Evolutionary conservation across 169 alveolate species (phyloP).

Genomic region (Plasmodium knowlesi): DNA sequence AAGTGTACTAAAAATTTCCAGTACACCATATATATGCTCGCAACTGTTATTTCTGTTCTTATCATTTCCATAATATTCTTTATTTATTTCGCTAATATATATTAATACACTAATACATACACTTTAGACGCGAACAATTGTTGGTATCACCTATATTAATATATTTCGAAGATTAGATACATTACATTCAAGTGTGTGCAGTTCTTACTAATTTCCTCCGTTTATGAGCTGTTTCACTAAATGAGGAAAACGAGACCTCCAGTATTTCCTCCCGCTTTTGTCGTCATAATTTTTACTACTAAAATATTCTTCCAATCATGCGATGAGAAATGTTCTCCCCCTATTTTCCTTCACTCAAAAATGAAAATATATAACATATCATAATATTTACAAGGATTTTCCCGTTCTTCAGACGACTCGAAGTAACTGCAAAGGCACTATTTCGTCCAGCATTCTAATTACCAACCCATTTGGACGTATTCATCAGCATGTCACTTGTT

Average conservation of each 20-base stretch:
- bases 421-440: not conserved
- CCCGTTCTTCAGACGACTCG: too few relatives aligned
- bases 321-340: too few relatives aligned
- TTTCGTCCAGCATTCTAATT: not conserved
- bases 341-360: too few relatives aligned
- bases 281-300: too few relatives aligned
- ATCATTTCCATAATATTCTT: not conserved
- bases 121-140: not conserved
- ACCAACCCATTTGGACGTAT: not conserved
- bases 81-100: not conserved
- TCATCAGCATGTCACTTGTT: not conserved
- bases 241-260: not conserved
- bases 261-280: too few relatives aligned
- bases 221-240: not conserved
- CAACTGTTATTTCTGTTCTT: not conserved
- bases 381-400: too few relatives aligned
- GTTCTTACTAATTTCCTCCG: too few relatives aligned
- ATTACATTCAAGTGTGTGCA: too few relatives aligned
- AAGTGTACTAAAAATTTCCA: not conserved
- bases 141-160: not conserved
- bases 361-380: too few relatives aligned
- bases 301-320: too few relatives aligned
- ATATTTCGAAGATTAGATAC: too few relatives aligned
- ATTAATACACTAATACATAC: not conserved
- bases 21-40: not conserved